These are phyloP conservation scores for Spergularia marina DNA, from an alignment of 148 eudicot genomes.

Conservation along the genomic window DNA sequence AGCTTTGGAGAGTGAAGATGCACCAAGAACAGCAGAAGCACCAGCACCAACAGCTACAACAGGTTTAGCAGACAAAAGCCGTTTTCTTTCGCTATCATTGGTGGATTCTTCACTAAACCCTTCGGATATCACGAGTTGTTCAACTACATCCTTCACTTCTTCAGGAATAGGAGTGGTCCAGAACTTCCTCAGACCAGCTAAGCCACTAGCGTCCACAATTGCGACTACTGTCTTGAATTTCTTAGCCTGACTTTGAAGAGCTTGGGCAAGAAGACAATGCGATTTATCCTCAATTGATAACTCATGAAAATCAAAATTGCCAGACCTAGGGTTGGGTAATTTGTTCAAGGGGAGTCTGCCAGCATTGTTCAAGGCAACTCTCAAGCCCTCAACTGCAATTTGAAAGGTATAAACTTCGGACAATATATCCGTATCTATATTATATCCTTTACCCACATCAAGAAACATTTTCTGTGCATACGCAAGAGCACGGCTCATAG, in stretches of 20 bases:
- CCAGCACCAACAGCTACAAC: conserved; percentile 94
- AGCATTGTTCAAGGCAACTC: conserved; percentile 28
- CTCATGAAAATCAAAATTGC: conserved; percentile 34
- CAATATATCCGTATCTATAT: conserved; percentile 21
- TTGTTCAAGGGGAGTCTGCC: conserved; percentile 39
- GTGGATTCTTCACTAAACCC: conserved; percentile 34
- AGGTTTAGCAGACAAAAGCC: conserved; percentile 45
- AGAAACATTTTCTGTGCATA: conserved; percentile 35
- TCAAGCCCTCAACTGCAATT: conserved; percentile 36
- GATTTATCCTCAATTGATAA: conserved; percentile 30
- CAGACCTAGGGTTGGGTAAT: conserved; percentile 31
- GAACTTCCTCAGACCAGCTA: conserved; percentile 31
- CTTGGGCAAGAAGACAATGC: conserved; percentile 34
- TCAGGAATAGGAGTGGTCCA: conserved; percentile 32
- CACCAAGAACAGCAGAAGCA: conserved; percentile 83
- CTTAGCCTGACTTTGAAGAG: conserved; percentile 29
- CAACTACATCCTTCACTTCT: conserved; percentile 25
- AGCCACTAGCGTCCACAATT: conserved; percentile 27
- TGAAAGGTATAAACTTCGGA: conserved; percentile 36
- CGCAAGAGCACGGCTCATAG: conserved; percentile 48
- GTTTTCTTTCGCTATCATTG: conserved; percentile 27
- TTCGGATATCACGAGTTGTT: conserved; percentile 27
- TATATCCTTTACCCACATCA: conserved; percentile 29
- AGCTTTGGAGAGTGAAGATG: conserved; percentile 76
- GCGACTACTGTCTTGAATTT: conserved; percentile 31